These are phyloP conservation scores for Phytopythium ostracodes DNA, from an alignment of 352 stramenopile genomes.

Conservation along the genomic window DNA sequence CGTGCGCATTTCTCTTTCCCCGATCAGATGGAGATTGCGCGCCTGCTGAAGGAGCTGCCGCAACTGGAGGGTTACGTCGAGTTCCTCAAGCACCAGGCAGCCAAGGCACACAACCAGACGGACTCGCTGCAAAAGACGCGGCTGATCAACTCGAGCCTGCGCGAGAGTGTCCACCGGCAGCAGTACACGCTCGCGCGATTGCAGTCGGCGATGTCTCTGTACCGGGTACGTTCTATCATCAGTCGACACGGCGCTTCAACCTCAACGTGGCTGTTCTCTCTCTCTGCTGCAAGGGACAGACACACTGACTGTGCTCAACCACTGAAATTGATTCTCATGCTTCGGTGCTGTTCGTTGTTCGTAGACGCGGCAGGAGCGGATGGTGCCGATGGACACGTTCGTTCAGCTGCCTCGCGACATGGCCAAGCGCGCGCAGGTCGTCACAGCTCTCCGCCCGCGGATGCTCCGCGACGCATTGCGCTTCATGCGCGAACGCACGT, in stretches of 20 bases:
- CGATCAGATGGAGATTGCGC: slow-evolving; percentile 25
- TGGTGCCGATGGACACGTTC: slow-evolving; percentile 24
- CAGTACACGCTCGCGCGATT: slow-evolving; percentile 19
- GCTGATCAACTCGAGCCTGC: slow-evolving; percentile 26
- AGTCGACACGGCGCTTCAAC: background rate
- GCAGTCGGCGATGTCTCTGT: slow-evolving; percentile 22
- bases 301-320: background rate
- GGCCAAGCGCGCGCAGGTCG: slow-evolving; percentile 10
- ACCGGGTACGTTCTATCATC: slow-evolving; percentile 9
- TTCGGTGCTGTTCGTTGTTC: background rate
- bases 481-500: slow-evolving; percentile 22
- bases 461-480: slow-evolving; percentile 20
- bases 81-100: slow-evolving; percentile 29
- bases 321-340: background rate
- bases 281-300: background rate
- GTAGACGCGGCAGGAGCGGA: slow-evolving; percentile 19
- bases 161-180: slow-evolving; percentile 15
- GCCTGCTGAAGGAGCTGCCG: slow-evolving; percentile 18
- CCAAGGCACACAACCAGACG: slow-evolving; percentile 24
- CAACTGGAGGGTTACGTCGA: slow-evolving; percentile 26
- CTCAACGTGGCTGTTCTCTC: background rate
- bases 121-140: slow-evolving; percentile 29
- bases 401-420: slow-evolving; percentile 17
- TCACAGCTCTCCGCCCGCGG: slow-evolving; percentile 8
- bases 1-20: no score